Base-by-base conservation (phyloP, 768 basidiomycete genomes). In the Xerocomus spinulosus region DNA sequence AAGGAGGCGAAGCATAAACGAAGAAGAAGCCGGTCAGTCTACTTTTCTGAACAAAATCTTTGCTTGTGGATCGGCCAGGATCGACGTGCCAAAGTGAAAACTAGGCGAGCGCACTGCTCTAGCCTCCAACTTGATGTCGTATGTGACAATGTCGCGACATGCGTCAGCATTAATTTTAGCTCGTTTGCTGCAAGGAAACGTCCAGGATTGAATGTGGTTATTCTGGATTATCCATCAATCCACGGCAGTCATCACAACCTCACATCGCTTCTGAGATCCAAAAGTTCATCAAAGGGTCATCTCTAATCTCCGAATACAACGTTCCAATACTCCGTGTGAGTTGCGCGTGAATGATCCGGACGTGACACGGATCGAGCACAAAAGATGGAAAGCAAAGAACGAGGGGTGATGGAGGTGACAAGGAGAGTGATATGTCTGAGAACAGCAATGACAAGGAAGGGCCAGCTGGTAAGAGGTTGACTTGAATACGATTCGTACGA, bases 271-370 rank as follows among this genome's bases (percentile, higher is more conserved):
- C 21, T 38, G n/a, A 51, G 47, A 44, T 52, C 45, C 26, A 81
- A 62, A 18, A 64, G 51, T 3, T 74, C 74, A 3, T 57, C 54
- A 42, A 78, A 73, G 0, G 78, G 63, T 82, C 81, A 15, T 77
- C 70, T 12, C 65, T 66, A 15, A 81, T 55, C 18, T 70, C 68
- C 1, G 71, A 65, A 49, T 76, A 74, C 4, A 72, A 49, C 1
- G 38, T 44, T 1, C 57, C 61, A 5, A 80, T 63, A 33, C 72
- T 73, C 12, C 75, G 68, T 20, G 68, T 68, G 9, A 74, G 56
- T 5, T 55, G 52, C 3, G 53, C 44, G 17, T 57, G 64, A 21
- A 73, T 32, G 25, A 68, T 42, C 2, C 29, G n/a, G 9, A 61
- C 29, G 33, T 72, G 71, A 44, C 67, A 68, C 2, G 36, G 35